A percentile compares a stretch with the other conserved stretches of the same genome.
Conservation (phyloP, 2,329 filamentous ascomycete species). For the Akanthomyces lecanii region DNA sequence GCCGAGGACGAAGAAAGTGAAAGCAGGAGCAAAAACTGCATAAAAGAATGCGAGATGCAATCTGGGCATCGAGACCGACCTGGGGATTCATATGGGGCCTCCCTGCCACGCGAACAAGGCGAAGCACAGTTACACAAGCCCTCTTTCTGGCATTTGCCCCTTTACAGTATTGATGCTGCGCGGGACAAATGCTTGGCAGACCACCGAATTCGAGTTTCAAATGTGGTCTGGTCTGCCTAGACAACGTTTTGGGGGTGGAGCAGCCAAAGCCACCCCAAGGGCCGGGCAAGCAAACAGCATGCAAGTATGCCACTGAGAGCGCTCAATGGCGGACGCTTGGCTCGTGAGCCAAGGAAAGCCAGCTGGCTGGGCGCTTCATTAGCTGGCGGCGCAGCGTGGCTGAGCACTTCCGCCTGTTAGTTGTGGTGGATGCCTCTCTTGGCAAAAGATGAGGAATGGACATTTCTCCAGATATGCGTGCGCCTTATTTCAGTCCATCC, state of each 20-base stretch:
- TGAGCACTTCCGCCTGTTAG: neutral
- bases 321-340: neutral
- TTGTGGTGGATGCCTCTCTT: slow-evolving; percentile 6
- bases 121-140: neutral
- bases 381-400: slow-evolving; percentile 3
- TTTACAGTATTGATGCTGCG: neutral
- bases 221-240: neutral
- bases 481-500: too few relatives aligned
- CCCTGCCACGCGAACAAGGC: neutral
- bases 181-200: slow-evolving; percentile 9
- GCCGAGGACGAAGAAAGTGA: neutral
- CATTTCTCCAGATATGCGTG: neutral
- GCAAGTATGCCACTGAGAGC: neutral
- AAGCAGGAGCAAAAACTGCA: neutral
- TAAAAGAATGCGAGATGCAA: neutral
- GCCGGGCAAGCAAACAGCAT: neutral
- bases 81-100: neutral
- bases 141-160: neutral
- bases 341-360: slow-evolving; percentile 8
- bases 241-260: slow-evolving; percentile 11
- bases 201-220: slow-evolving; percentile 12
- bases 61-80: neutral
- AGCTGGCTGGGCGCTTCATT: slow-evolving; percentile 9
- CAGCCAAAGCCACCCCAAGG: neutral
- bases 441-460: neutral